Evolutionary conservation across 164 flowering plant genomes (phyloP), one percentile per base, ranked within the genome.

Genomic region (Amborella trichopoda): DNA sequence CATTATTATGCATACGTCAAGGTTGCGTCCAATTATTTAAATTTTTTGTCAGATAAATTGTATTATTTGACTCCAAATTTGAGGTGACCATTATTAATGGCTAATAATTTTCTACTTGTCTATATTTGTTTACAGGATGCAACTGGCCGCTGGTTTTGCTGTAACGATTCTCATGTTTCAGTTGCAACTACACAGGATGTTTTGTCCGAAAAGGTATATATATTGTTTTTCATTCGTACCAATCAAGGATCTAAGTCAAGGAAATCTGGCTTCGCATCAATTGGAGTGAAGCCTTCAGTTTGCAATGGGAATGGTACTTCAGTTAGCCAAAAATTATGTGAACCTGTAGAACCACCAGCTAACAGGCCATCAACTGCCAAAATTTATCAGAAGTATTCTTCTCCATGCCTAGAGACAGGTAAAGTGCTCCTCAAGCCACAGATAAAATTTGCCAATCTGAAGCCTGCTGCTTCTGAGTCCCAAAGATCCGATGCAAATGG

Each of bases 1-100:
- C 99, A 93, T 55, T 93, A 93, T 64, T 93, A 84, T 76, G 95
- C 99, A 27, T 93, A 88, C 59, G 72, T 93, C 58, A 93, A 93
- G 99, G 98, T 90, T 46, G 48, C 44, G 34, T 27, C 38, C 44
- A 28, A 26, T 44, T n/a, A 13, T 23, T 28, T 6, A 30, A n/a
- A 6, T 32, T 9, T 9, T 47, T 10, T 13, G 17, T 19, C 5
- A 26, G n/a, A 26, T 38, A 12, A 17, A 23, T 26, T 40, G 12
- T 11, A 10, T 23, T 30, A 22, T 40, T 16, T 30, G 22, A 28
- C 37, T 33, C 6, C 16, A 38, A 1, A n/a, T 38, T 38, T 38
- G 16, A 8, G n/a, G n/a, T 28, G 12, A 2, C 17, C 17, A 16
- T 38, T 38, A 8, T 38, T 13, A 33, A 38, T n/a, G n/a, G n/a